phyloP scores from a whole-genome alignment of 23 red algal genomes.

The Gracilaria vermiculophylla region DNA sequence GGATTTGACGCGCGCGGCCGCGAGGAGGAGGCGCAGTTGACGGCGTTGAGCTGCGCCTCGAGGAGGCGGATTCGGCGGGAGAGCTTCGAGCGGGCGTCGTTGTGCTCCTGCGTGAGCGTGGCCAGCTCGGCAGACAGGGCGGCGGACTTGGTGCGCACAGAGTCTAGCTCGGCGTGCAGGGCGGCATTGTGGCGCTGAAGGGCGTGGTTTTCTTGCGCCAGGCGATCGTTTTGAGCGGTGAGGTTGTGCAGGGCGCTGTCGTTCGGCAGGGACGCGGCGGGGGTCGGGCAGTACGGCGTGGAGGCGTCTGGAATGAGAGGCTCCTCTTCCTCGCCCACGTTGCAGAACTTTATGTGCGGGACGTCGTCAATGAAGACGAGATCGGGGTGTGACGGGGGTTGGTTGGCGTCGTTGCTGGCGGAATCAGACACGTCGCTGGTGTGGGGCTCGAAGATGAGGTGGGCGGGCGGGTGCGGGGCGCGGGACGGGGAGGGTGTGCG shows the following conservation, averaged over 20 bases:
- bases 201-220: not conserved
- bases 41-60: not conserved
- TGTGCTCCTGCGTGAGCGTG: not conserved
- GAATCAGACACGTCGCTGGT: conserved; percentile 10
- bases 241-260: not conserved
- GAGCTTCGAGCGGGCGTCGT: not conserved
- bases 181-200: not conserved
- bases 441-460: not conserved
- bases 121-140: not conserved
- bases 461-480: not conserved
- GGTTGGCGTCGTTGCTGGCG: not conserved
- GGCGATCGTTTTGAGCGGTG: not conserved
- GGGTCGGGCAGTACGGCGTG: not conserved
- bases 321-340: conserved; percentile 24
- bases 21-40: not conserved
- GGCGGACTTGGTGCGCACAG: not conserved
- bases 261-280: not conserved
- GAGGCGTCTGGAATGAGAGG: not conserved
- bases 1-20: not conserved
- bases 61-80: not conserved
- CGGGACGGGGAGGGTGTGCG: not conserved
- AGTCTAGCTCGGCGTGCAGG: not conserved
- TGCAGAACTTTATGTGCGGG: conserved; percentile 6
- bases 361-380: conserved; percentile 16
- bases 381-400: not conserved